Base-by-base conservation (phyloP, 2,329 filamentous ascomycete genomes). In the Ophiocordyceps polyrhachis-furcata region DNA sequence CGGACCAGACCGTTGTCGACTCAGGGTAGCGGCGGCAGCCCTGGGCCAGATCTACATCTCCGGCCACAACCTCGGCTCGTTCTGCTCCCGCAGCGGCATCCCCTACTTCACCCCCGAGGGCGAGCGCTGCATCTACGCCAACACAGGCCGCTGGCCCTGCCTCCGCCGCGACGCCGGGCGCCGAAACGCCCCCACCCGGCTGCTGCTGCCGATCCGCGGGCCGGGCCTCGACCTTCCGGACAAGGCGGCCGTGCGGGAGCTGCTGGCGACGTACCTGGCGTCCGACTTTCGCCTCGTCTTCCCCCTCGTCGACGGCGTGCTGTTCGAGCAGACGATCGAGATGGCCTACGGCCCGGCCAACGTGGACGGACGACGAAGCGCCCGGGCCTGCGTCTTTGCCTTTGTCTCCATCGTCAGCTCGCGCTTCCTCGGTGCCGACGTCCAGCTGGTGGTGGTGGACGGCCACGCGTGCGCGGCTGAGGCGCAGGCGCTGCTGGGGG, bases 21-120 rank as follows among this genome's bases (percentile, higher is more conserved):
- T 45, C n/a, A 37, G 35, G 17, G 42, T 43, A 40, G 43, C 44
- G 7, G 47, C 45, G 40, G 43, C 44, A 6, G 47, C 45, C 14
- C 49, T 48, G 3, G 61, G 63, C 11, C 61, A 62, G 17, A 56
- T 71, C 4, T 64, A 70, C 52, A 70, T 70, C 48, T 65, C 65
- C 4, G 68, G 69, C 1, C 58, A 62, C 42, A 60, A 67, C 45
- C 54, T 72, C 11, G 69, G 69, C 11, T 59, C 61, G 13, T 64
- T 70, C 29, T 70, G 63, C 50, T 56, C 64, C 8, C 60, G 64
- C 42, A 68, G 65, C 14, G 68, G 70, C 7, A 62, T 73, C 2
- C 70, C 70, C 0, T 63, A 70, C 38, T 61, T 74, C 38, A 67
- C 70, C 0, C 53, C 58, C 0, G 60, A 66, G 14, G 69, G 70